phyloP scores from a whole-genome alignment of 306 rosid species.

The Trifolium subterraneum region DNA sequence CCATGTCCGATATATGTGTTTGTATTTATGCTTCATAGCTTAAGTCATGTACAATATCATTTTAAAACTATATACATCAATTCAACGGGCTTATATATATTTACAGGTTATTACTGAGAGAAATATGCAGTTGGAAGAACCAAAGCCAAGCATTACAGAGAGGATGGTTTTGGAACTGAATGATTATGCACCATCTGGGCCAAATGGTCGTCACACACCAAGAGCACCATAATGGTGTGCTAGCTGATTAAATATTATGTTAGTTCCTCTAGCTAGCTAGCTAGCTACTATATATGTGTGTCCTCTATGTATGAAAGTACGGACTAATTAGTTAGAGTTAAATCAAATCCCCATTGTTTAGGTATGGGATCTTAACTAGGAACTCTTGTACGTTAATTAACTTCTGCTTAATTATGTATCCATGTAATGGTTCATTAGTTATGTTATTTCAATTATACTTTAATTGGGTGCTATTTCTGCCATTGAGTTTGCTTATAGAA shows the following conservation, averaged over 20 bases:
- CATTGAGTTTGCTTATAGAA: too few species aligned
- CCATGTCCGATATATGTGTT: too few species aligned
- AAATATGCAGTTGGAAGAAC: slow-evolving; percentile 35
- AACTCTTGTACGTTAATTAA: slow-evolving; percentile 22
- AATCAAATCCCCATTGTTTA: slow-evolving; percentile 10
- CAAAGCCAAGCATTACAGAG: slow-evolving; percentile 34
- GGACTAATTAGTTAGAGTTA: slow-evolving; percentile 22
- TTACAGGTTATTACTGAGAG: slow-evolving; percentile 50
- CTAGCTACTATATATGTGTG: neutral
- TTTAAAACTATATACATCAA: too few species aligned
- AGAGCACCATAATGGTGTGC: slow-evolving; percentile 55
- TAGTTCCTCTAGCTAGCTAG: slow-evolving; percentile 36
- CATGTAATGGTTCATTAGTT: neutral
- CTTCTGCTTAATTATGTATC: slow-evolving; percentile 4
- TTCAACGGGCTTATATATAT: neutral
- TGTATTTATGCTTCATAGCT: neutral
- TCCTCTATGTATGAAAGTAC: slow-evolving; percentile 21
- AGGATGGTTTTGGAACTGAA: slow-evolving; percentile 77
- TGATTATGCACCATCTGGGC: slow-evolving; percentile 80
- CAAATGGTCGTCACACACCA: slow-evolving; percentile 94
- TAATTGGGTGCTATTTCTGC: too few species aligned
- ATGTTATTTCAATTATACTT: too few species aligned
- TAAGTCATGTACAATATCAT: neutral
- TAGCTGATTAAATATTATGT: slow-evolving; percentile 43
- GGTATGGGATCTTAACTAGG: neutral